phyloP scores from a whole-genome alignment of 345 rosid species.

The Citrus trifoliata region DNA sequence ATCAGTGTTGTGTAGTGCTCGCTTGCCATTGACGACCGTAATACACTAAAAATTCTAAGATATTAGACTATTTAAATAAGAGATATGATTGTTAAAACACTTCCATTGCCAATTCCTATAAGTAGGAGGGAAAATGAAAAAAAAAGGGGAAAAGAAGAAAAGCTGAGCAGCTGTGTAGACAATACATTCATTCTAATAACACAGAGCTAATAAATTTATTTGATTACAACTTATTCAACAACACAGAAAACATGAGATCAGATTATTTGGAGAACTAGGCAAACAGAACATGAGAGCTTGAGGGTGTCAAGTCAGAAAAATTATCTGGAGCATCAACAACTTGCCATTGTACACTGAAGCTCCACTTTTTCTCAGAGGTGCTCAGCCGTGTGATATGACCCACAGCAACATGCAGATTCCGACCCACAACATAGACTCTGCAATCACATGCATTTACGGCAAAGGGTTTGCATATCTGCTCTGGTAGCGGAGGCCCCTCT shows the following conservation, averaged over 20 bases:
- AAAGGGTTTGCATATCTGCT: conserved; percentile 83
- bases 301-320: conserved; percentile 68
- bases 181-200: conserved; percentile 7
- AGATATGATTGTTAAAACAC: background rate
- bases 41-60: background rate
- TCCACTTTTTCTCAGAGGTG: conserved; percentile 29
- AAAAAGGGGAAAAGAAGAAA: background rate
- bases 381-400: conserved; percentile 50
- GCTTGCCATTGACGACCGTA: background rate
- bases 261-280: conserved; percentile 37
- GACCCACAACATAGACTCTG: conserved; percentile 77
- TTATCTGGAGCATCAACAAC: conserved; percentile 60
- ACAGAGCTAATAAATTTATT: conserved; percentile 12
- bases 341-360: conserved; percentile 63
- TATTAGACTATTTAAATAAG: background rate
- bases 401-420: conserved; percentile 65
- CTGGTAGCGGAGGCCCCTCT: conserved; percentile 74
- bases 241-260: conserved; percentile 4
- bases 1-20: background rate
- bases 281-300: conserved; percentile 73
- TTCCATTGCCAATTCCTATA: background rate
- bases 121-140: background rate
- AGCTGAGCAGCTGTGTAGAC: background rate
- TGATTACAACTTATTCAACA: conserved; percentile 16
- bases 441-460: conserved; percentile 55